These are phyloP conservation scores for Vinca minor DNA, from an alignment of 257 asterid species.

Conservation along the genomic window DNA sequence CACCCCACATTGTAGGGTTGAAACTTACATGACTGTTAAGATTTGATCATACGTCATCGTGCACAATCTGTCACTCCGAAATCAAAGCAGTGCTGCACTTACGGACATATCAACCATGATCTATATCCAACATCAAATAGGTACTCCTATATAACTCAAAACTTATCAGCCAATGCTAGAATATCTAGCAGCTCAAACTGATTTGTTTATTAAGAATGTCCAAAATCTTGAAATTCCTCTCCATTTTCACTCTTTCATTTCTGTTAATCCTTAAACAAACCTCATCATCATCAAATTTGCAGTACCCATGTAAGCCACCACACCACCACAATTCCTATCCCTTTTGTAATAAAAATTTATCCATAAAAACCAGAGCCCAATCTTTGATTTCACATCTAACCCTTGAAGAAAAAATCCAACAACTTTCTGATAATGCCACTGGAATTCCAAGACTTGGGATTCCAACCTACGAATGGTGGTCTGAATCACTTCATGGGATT, in stretches of 20 bases:
- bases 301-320: constrained; percentile 54
- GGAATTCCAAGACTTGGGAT: constrained; percentile 58
- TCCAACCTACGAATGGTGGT: constrained; percentile 89
- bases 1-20: too few species aligned
- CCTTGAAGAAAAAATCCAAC: constrained; percentile 62
- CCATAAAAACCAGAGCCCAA: constrained; percentile 44
- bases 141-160: background rate
- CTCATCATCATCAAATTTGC: constrained; percentile 11
- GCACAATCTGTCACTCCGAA: too few species aligned
- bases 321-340: constrained; percentile 30
- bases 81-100: too few species aligned
- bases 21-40: too few species aligned
- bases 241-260: background rate
- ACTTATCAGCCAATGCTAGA: background rate
- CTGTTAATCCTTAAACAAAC: background rate
- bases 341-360: constrained; percentile 58
- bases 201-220: background rate
- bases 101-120: too few species aligned
- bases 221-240: background rate
- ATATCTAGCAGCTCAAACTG: background rate
- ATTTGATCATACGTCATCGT: too few species aligned
- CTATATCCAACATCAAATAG: background rate
- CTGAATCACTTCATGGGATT: constrained; percentile 88
- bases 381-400: constrained; percentile 61
- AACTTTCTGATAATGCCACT: constrained; percentile 55